These are phyloP conservation scores for Reticulascus tulasneorum DNA, from an alignment of 2,329 filamentous ascomycete genomes.

Conservation along the genomic window DNA sequence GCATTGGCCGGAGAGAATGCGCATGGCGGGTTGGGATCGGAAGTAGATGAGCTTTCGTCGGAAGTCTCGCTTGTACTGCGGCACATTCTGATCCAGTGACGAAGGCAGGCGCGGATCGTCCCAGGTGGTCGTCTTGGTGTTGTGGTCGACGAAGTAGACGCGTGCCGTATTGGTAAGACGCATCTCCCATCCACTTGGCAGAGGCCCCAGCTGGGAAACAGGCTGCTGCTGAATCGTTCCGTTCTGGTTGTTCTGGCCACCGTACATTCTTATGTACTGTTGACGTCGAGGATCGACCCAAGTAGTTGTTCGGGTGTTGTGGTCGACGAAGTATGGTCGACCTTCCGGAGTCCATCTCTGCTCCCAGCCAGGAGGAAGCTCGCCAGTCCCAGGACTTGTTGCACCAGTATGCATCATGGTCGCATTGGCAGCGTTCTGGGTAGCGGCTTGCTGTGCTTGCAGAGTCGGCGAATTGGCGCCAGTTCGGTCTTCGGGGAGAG, in stretches of 20 bases:
- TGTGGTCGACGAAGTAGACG: conserved; percentile 99
- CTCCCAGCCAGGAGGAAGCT: conserved; percentile 94
- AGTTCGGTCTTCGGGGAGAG: conserved; percentile 90
- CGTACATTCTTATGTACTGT: conserved; percentile 98
- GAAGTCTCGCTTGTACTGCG: conserved; percentile 99
- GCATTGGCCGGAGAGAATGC: conserved; percentile 92
- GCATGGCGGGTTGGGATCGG: conserved; percentile 92
- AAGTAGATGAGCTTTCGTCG: conserved; percentile 98
- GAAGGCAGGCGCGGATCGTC: conserved; percentile 94
- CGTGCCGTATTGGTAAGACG: conserved; percentile 95
- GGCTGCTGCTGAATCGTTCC: conserved; percentile 95
- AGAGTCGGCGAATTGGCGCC: conserved; percentile 87
- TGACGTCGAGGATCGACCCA: conserved; percentile 97
- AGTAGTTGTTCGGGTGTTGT: conserved; percentile 95
- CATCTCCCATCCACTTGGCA: conserved; percentile 99
- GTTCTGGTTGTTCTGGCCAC: conserved; percentile 77
- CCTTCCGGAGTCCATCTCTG: conserved; percentile 94
- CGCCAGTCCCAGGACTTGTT: conserved; percentile 89
- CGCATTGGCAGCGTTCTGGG: conserved; percentile 50
- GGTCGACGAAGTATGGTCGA: conserved; percentile 93
- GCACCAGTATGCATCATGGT: conserved; percentile 94
- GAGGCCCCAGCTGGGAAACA: conserved; percentile 89
- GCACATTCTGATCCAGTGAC: conserved; percentile 95
- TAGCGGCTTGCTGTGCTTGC: conserved; percentile 44
- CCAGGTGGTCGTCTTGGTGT: conserved; percentile 99